Percentiles rank a stretch among this genome's conserved stretches.
Conservation (phyloP, 139 green algal genomes). For the Asterochloris erici region DNA sequence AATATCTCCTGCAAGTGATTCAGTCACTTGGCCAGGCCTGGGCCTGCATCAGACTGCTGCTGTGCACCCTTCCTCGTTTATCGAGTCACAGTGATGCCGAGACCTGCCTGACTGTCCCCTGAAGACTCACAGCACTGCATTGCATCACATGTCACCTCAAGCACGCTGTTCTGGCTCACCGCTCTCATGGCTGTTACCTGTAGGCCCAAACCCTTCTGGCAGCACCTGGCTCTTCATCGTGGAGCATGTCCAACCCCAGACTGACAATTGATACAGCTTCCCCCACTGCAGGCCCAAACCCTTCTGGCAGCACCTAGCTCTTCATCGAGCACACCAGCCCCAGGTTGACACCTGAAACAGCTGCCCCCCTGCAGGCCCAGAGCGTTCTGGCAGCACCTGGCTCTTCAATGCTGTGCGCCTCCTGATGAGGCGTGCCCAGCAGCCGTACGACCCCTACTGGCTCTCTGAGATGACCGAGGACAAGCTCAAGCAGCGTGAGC, state of each 20-base stretch:
- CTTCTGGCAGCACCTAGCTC: background rate
- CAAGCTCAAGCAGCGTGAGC: slow-evolving; percentile 9
- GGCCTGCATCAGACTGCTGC: no score
- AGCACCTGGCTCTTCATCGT: slow-evolving; percentile 38
- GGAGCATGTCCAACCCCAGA: background rate
- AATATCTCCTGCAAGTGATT: no score
- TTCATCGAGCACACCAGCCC: background rate
- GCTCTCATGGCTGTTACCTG: background rate
- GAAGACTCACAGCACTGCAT: no score
- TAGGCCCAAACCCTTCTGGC: slow-evolving; percentile 32
- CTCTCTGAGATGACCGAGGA: slow-evolving; percentile 19
- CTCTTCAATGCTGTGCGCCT: slow-evolving; percentile 41
- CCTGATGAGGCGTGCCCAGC: slow-evolving; percentile 23
- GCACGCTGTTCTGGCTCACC: no score
- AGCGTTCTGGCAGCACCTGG: slow-evolving; percentile 38
- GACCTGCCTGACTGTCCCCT: no score
- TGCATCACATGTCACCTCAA: no score
- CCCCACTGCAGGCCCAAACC: background rate
- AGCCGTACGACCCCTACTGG: slow-evolving; percentile 37
- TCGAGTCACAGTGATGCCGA: no score
- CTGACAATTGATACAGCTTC: background rate
- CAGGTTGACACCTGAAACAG: background rate
- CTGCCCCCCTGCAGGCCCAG: slow-evolving; percentile 22
- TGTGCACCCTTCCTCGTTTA: no score
- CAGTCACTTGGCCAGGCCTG: no score